Evolutionary conservation across 2,329 filamentous ascomycete species (phyloP), one percentile per base, ranked within the genome.

Genomic region (Cladosporium velox): DNA sequence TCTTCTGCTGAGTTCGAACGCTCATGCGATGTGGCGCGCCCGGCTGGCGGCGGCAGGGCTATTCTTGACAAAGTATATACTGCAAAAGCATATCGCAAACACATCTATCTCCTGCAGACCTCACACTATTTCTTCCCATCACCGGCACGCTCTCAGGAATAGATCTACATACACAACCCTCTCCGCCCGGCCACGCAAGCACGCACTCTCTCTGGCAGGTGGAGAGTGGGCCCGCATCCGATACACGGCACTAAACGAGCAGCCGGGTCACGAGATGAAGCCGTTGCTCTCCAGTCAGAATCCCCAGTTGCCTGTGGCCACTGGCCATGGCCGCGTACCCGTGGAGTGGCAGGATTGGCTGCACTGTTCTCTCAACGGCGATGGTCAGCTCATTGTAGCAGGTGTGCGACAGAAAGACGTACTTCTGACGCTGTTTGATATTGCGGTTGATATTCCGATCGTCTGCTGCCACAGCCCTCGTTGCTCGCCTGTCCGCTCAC

Each of bases 221-320:
- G 59, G 32, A 21, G 59, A 51, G 18, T 55, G 52, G 52, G 28
- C 52, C 38, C 38, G 59, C 28, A 30, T 30, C n/a, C 59, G n/a
- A 32, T 4, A 52, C 59, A 35, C 47, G 44, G 44, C 30, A 62
- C 59, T 62, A 62, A n/a, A 62, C 59, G 28, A 62, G 59, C 41
- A 51, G 59, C 59, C 30, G 44, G 61, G 61, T 64, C 61, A 57
- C 61, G 61, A 64, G 61, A 64, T 64, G 61, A 64, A 26, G 35
- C 61, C 51, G 51, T 64, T 47, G 24, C 28, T 47, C 59, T 38
- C 44, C 59, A 35, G 28, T 62, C 47, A 32, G 24, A n/a, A 62
- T 62, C 59, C 59, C 59, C 59, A 62, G 59, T 21, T 18, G 15
- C 28, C 44, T 26, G 28, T 61, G 59, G 12, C n/a, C 59, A 26